A percentile compares a stretch with the other conserved stretches of the same genome.
These are phyloP conservation scores for Paramarasmius palmivorus DNA, from an alignment of 1,284 basidiomycete species.

Conservation along the genomic window DNA sequence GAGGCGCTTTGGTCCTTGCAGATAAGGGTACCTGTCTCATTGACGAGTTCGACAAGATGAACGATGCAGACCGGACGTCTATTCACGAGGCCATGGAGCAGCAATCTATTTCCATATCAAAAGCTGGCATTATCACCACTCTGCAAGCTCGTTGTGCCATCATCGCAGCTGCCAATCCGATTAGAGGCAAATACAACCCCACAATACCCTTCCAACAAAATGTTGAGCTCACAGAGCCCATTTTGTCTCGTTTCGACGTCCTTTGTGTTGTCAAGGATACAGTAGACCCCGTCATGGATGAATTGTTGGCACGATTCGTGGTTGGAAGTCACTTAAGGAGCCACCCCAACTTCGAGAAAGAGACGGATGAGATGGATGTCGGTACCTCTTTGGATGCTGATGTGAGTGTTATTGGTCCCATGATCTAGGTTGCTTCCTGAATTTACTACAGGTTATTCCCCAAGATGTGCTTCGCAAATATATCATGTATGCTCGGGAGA, in stretches of 20 bases:
- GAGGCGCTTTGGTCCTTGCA: constrained; percentile 94
- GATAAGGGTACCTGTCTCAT: constrained; percentile 99
- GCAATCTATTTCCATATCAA: constrained; percentile 99
- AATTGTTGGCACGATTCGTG: constrained; percentile 95
- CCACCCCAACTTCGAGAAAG: constrained; percentile 90
- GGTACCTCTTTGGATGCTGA: constrained; percentile 89
- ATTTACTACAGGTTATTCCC: constrained; percentile 76
- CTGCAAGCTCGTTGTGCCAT: constrained; percentile 97
- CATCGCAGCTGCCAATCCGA: constrained; percentile 96
- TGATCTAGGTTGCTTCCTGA: constrained; percentile 1
- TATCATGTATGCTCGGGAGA: constrained; percentile 98
- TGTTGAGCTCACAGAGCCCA: constrained; percentile 98
- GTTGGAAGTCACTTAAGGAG: constrained; percentile 94
- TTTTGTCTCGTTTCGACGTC: constrained; percentile 98
- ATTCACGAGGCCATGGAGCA: constrained; percentile 99
- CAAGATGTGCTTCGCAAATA: constrained; percentile 98
- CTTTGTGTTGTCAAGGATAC: constrained; percentile 98
- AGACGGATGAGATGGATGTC: constrained; percentile 86
- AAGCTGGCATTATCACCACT: constrained; percentile 97
- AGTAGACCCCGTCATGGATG: constrained; percentile 96
- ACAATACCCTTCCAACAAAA: constrained; percentile 98
- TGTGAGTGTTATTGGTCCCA: constrained; percentile 47
- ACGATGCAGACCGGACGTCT: constrained; percentile 94
- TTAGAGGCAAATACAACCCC: constrained; percentile 95
- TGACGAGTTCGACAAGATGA: constrained; percentile 99